These are phyloP conservation scores for Actinomortierella ambigua DNA, from an alignment of 371 early-diverging fungal genomes.

Conservation along the genomic window DNA sequence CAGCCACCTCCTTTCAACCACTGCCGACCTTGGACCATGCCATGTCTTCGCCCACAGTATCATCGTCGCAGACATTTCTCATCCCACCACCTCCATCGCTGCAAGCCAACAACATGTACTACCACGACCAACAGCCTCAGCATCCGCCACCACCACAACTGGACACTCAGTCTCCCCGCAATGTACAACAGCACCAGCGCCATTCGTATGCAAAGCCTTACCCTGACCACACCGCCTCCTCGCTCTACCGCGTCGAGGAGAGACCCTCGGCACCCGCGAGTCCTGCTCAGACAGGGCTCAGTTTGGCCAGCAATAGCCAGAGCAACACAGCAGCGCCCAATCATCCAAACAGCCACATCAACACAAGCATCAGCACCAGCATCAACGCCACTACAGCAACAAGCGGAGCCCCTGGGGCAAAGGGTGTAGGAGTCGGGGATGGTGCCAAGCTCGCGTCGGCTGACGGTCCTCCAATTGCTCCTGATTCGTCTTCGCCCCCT, in stretches of 20 bases:
- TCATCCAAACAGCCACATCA: neutral
- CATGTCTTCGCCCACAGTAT: constrained; percentile 1
- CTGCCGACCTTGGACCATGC: neutral
- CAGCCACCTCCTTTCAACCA: neutral
- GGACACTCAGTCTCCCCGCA: constrained; percentile 1
- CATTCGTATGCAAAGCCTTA: constrained; percentile 7
- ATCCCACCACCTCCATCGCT: constrained; percentile 3
- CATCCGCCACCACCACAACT: constrained; percentile 5
- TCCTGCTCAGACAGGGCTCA: neutral
- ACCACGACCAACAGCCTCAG: neutral
- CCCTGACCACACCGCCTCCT: constrained; percentile 1
- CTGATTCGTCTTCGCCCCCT: neutral
- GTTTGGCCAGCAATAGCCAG: neutral
- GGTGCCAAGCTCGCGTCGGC: no score
- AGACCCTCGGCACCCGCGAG: neutral
- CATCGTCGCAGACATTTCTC: constrained; percentile 8
- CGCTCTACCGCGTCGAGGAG: neutral
- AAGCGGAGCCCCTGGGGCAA: no score
- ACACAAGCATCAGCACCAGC: neutral
- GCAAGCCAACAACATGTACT: neutral
- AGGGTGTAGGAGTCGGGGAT: no score
- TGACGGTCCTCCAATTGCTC: no score
- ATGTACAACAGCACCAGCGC: constrained; percentile 8
- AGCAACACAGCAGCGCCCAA: neutral
- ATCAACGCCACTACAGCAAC: neutral